These are phyloP conservation scores for Chlorella sorokiniana DNA, from an alignment of 139 green algal species.

Conservation along the genomic window DNA sequence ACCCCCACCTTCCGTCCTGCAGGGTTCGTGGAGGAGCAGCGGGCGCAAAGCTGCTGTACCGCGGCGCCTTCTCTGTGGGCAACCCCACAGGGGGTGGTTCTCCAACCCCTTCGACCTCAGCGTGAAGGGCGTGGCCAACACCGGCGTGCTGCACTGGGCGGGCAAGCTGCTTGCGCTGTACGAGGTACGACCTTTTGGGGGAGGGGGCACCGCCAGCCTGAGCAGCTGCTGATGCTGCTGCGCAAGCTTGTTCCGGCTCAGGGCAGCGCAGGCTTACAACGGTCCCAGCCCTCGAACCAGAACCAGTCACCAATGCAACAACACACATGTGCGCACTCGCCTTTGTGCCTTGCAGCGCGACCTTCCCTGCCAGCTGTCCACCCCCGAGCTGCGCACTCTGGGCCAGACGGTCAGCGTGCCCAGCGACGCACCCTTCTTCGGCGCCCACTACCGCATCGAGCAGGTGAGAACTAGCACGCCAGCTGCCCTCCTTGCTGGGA, in stretches of 20 bases:
- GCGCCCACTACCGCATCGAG: conserved; percentile 49
- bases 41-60: conserved; percentile 46
- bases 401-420: conserved; percentile 31
- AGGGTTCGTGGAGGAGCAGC: conserved; percentile 46
- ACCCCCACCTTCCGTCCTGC: no score
- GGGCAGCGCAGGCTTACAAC: no score
- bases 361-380: conserved; percentile 50
- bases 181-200: conserved; percentile 27
- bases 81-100: conserved; percentile 46
- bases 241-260: no score
- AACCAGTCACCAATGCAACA: no score
- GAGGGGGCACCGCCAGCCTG: neutral
- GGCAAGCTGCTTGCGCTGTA: conserved; percentile 50
- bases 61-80: conserved; percentile 50
- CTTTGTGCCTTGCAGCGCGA: conserved; percentile 30
- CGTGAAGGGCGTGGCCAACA: conserved; percentile 50
- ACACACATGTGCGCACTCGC: no score
- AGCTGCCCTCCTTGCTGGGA: no score
- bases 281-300: no score
- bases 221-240: no score
- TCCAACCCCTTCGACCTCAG: conserved; percentile 48
- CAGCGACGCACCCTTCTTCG: conserved; percentile 42
- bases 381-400: conserved; percentile 36
- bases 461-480: no score
- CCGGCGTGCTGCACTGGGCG: conserved; percentile 48